phyloP scores from a whole-genome alignment of 805 yeast species.

The Saccharomycopsis fibuligera region DNA sequence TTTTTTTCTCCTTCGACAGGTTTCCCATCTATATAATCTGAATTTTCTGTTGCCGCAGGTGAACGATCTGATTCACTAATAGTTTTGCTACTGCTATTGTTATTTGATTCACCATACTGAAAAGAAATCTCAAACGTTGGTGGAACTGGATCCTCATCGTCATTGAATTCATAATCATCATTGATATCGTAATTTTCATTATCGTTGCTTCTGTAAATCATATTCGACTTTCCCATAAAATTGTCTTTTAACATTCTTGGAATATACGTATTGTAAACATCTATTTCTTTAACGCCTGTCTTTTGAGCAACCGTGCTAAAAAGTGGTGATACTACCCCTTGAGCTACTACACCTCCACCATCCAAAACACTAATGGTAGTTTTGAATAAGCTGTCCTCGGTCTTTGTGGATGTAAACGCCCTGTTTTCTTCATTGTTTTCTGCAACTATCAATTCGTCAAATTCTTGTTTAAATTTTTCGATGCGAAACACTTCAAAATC shows the following conservation, averaged over 20 bases:
- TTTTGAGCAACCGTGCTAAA: not conserved
- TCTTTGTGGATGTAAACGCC: not conserved
- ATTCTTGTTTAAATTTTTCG: conserved; percentile 1
- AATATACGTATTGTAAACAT: not conserved
- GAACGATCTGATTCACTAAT: not conserved
- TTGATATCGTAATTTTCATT: conserved; percentile 5
- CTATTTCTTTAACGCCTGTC: not conserved
- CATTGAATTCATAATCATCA: conserved; percentile 12
- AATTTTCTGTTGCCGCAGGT: not conserved
- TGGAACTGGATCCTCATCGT: conserved; percentile 18
- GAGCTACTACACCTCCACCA: not conserved
- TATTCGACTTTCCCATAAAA: not conserved
- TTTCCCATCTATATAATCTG: not conserved
- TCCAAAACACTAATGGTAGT: not conserved
- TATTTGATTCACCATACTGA: not conserved
- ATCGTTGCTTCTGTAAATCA: not conserved
- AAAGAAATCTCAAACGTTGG: conserved; percentile 10
- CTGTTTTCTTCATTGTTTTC: not conserved
- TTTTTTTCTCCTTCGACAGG: not conserved
- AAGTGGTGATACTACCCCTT: too few species aligned
- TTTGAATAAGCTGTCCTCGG: not conserved
- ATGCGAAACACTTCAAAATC: conserved; percentile 4
- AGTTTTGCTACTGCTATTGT: not conserved
- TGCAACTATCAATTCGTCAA: not conserved
- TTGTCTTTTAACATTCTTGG: not conserved